These are phyloP conservation scores for Colletotrichum lentis DNA, from an alignment of 2,329 filamentous ascomycete genomes.

Conservation along the genomic window DNA sequence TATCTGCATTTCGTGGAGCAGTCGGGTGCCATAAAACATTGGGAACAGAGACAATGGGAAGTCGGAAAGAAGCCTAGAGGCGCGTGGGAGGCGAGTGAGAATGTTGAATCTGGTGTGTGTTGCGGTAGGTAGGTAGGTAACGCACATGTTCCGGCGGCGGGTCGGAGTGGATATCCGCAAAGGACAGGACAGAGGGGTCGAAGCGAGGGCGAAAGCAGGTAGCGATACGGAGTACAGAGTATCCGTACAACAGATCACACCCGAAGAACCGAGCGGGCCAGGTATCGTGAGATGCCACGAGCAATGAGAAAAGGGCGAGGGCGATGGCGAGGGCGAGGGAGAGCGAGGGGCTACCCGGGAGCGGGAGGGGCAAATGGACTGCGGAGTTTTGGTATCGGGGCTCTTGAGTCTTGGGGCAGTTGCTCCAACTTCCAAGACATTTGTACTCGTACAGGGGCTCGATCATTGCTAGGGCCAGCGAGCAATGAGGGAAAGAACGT, in stretches of 20 bases:
- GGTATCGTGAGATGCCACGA: constrained; percentile 4
- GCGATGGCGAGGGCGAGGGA: background rate
- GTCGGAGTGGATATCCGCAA: constrained; percentile 1
- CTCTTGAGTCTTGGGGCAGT: background rate
- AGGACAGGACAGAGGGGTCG: background rate
- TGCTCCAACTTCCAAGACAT: too few species aligned
- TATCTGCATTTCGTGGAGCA: background rate
- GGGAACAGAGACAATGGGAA: constrained; percentile 9
- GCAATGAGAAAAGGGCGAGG: background rate
- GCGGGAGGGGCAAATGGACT: background rate
- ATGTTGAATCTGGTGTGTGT: constrained; percentile 8
- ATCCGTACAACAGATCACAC: background rate
- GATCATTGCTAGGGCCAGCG: constrained; percentile 2
- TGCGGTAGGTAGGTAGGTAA: background rate
- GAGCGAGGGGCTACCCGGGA: too few species aligned
- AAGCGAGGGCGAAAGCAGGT: background rate
- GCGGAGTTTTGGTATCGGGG: background rate
- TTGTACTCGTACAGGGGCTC: too few species aligned
- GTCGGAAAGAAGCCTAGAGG: background rate
- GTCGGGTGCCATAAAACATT: constrained; percentile 1
- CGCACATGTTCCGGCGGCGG: background rate
- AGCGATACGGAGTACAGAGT: too few species aligned
- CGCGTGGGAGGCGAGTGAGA: constrained; percentile 8
- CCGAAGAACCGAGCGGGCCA: background rate
- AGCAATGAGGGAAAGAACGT: constrained; percentile 9